Evolutionary conservation across 768 basidiomycete genomes (phyloP), one percentile per base, ranked within the genome.

Genomic region (Termitomyces sp.): DNA sequence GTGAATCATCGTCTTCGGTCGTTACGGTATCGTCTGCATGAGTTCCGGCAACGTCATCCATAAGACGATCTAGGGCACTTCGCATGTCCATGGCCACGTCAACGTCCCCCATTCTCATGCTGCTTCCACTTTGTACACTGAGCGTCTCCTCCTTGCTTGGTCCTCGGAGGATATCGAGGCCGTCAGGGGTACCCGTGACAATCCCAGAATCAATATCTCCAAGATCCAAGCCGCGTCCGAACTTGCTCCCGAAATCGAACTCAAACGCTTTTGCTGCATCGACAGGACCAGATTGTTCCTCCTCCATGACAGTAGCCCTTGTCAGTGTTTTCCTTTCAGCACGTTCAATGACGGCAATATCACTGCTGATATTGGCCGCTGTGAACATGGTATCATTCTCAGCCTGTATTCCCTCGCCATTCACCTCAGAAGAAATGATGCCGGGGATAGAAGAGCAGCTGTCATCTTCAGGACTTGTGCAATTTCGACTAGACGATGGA

Each of bases 81-180:
- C 82, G 81, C 80, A 87, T 87, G 45, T 87, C 87, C 73, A 81
- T 79, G 58, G 81, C 78, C 26, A 85, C 82, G 60, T 83, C 78
- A 26, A 82, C 74, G 44, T 78, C 74, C 7, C 76, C 78, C 62
- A 71, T 75, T 61, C 60, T 71, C 64, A 61, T 65, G 51, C 67
- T 69, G 38, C 55, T 57, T 43, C 64, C 61, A 50, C 64, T 68
- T 32, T 65, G 65, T 21, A 69, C 51, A 54, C 69, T 70, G 41
- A 60, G 58, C 9, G 58, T 56, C 47, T 58, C 45, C 47, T 53
- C 50, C 17, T 53, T 49, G 17, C 37, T 56, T 44, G 45, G 2
- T n/a, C 22, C 17, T n/a, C 35, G 6, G 15, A 22, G n/a, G 22
- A 38, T 17, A n/a, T 42, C 24, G 41, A 57, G 21, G 30, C 56